Conservation (phyloP, 1,284 basidiomycete genomes). For the Porogramme epimiltina region DNA sequence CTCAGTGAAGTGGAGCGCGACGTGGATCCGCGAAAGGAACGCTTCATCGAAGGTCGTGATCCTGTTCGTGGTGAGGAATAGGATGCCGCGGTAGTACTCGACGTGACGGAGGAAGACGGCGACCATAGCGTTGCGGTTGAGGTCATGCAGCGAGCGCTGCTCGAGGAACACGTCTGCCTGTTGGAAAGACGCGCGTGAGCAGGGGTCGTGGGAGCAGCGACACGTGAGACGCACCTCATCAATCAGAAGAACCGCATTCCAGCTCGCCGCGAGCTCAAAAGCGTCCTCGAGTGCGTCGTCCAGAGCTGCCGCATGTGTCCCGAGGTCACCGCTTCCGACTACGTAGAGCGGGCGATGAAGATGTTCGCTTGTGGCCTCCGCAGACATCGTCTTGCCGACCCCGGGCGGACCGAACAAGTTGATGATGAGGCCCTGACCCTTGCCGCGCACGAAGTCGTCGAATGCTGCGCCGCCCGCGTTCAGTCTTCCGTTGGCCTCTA, state of each 20-base stretch:
- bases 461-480: constrained; percentile 50
- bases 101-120: constrained; percentile 70
- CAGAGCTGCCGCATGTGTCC: constrained; percentile 44
- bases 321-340: constrained; percentile 59
- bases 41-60: constrained; percentile 64
- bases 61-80: too few species aligned
- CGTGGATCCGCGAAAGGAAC: too few species aligned
- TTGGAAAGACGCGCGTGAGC: constrained; percentile 42
- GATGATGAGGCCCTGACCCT: too few species aligned
- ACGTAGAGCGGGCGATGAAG: too few species aligned
- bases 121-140: constrained; percentile 65
- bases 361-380: constrained; percentile 64
- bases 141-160: constrained; percentile 58
- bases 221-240: constrained; percentile 52
- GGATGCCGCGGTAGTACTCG: too few species aligned
- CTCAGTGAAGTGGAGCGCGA: too few species aligned
- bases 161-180: too few species aligned
- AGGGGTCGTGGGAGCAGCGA: too few species aligned
- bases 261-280: constrained; percentile 50
- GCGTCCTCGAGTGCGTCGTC: constrained; percentile 24
- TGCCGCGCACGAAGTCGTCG: too few species aligned
- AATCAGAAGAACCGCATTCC: too few species aligned
- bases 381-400: constrained; percentile 52
- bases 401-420: constrained; percentile 65
- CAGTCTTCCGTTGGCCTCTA: constrained; percentile 59